phyloP scores from a whole-genome alignment of 148 eudicot genomes.

The Camellia sinensis region DNA sequence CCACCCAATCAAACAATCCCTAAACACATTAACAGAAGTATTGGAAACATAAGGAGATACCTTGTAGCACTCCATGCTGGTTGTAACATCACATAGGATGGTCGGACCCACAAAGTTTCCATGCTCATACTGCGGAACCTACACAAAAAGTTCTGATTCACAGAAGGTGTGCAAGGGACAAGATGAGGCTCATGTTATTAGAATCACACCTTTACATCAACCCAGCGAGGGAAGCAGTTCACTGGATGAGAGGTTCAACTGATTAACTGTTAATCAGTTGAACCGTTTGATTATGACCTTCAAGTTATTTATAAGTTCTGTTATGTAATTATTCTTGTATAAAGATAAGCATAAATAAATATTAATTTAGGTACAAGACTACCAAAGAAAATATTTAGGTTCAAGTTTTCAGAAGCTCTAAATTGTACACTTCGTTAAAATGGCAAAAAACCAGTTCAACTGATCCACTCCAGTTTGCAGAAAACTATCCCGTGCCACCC shows the following conservation, averaged over 20 bases:
- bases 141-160: not conserved
- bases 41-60: slow-evolving; percentile 14
- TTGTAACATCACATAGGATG: slow-evolving; percentile 40
- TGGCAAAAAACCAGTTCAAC: not conserved
- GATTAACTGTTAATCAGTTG: not conserved
- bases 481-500: not conserved
- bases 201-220: not conserved
- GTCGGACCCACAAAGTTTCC: slow-evolving; percentile 54
- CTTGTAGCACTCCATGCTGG: slow-evolving; percentile 44
- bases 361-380: not conserved
- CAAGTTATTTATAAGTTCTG: too few relatives aligned
- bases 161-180: not conserved
- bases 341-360: not conserved
- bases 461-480: not conserved
- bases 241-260: not conserved
- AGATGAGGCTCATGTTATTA: not conserved
- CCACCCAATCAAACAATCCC: too few relatives aligned
- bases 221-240: not conserved
- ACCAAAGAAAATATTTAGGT: not conserved
- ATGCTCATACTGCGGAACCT: slow-evolving; percentile 41
- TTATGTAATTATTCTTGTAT: not conserved
- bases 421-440: not conserved
- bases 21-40: too few relatives aligned
- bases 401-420: not conserved
- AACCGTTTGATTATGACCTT: not conserved